Evolutionary conservation across 139 green algal species (phyloP).

Genomic region (Tetradesmus obliquus): DNA sequence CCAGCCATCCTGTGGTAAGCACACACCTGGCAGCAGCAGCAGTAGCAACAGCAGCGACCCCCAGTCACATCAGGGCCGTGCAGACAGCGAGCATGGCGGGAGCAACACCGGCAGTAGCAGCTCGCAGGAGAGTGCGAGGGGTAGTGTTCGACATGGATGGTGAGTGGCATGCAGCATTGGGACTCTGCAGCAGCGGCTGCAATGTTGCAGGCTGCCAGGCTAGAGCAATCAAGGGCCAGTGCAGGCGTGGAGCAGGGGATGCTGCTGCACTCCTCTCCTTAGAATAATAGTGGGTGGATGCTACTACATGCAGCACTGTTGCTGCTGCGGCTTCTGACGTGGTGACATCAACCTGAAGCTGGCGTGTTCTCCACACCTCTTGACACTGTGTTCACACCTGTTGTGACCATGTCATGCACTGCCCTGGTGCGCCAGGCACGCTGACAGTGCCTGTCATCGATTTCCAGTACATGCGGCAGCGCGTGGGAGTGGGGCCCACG

Average conservation of each 20-base stretch:
- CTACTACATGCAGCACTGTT: neutral
- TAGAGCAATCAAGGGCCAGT: neutral
- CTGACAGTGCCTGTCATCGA: constrained; percentile 66
- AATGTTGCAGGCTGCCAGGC: neutral
- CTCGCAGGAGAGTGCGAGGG: constrained; percentile 3
- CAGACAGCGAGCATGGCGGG: neutral
- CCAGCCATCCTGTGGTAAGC: neutral
- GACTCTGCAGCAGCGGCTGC: neutral
- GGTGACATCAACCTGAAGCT: neutral
- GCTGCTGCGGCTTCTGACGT: neutral
- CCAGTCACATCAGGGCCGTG: neutral
- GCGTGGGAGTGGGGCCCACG: neutral
- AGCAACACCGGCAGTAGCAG: neutral
- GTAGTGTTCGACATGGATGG: constrained; percentile 53
- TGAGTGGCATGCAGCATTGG: neutral
- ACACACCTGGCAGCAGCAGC: neutral
- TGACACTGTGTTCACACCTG: neutral
- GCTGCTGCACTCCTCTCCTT: neutral
- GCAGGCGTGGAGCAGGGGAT: neutral
- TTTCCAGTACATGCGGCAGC: constrained; percentile 64
- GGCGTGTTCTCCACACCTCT: neutral
- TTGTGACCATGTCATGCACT: too few species aligned
- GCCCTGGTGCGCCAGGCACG: constrained; percentile 46
- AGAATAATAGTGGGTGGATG: neutral
- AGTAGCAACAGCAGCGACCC: constrained; percentile 1